Percentiles rank a stretch among this genome's conserved stretches.
phyloP scores from a whole-genome alignment of 2,329 filamentous ascomycete genomes.

The Fusarium pininemorale region DNA sequence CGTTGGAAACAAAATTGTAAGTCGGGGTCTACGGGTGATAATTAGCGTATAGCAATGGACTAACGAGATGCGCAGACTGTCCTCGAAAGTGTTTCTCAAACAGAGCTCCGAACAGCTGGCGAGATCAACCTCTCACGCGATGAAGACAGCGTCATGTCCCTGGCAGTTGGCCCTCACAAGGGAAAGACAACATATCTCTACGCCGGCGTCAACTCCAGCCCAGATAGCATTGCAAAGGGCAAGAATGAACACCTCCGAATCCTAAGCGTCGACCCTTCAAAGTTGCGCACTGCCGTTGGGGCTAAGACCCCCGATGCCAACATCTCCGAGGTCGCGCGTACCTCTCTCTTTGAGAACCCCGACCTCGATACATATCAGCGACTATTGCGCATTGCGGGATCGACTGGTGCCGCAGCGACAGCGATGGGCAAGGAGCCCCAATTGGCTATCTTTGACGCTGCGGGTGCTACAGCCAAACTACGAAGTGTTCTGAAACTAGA shows the following conservation, averaged over 20 bases:
- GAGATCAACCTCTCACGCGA: conserved; percentile 82
- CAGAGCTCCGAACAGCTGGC: conserved; percentile 70
- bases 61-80: conserved; percentile 63
- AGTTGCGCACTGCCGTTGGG: conserved; percentile 45
- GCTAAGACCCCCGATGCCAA: conserved; percentile 45
- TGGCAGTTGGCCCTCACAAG: conserved; percentile 73
- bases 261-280: conserved; percentile 66
- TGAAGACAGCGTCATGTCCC: conserved; percentile 88
- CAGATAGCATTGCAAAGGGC: conserved; percentile 74
- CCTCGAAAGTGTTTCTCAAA: conserved; percentile 73
- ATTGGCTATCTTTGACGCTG: conserved; percentile 78
- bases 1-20: conserved; percentile 86
- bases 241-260: conserved; percentile 87
- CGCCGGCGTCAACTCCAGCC: conserved; percentile 86
- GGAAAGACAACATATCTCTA: conserved; percentile 65
- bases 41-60: not conserved
- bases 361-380: conserved; percentile 67
- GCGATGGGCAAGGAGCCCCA: conserved; percentile 80
- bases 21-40: conserved; percentile 44
- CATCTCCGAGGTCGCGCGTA: conserved; percentile 62
- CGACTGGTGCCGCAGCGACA: conserved; percentile 81
- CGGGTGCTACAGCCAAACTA: conserved; percentile 57
- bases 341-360: conserved; percentile 60
- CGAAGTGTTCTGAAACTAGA: conserved; percentile 61
- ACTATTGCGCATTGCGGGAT: conserved; percentile 65